These are phyloP conservation scores for Emericellopsis terricola DNA, from an alignment of 495 filamentous ascomycete genomes.

Conservation along the genomic window DNA sequence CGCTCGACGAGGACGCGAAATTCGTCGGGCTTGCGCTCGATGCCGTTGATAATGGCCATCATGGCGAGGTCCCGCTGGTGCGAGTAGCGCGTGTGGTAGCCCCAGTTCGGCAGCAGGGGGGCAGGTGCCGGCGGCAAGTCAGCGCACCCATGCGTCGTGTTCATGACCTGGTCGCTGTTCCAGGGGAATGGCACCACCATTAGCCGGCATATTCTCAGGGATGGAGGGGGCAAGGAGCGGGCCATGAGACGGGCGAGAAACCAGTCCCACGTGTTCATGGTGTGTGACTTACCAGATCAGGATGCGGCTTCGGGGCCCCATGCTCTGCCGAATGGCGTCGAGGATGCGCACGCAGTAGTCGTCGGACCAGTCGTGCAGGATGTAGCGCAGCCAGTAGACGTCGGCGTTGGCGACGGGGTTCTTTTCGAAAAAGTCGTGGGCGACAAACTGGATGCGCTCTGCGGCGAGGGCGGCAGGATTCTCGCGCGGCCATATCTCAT, in stretches of 20 bases:
- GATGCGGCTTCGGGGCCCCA: slow-evolving; percentile 13
- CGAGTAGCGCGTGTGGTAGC: slow-evolving; percentile 12
- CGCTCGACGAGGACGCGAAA: slow-evolving; percentile 10
- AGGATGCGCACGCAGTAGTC: slow-evolving; percentile 22
- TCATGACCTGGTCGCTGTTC: slow-evolving; percentile 19
- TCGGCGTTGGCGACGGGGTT: slow-evolving; percentile 21
- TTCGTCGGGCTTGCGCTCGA: slow-evolving; percentile 17
- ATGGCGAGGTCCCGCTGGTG: slow-evolving; percentile 18
- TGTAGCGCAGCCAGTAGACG: slow-evolving; percentile 22
- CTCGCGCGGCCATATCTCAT: slow-evolving; percentile 10
- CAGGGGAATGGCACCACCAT: not conserved
- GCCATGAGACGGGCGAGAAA: no score
- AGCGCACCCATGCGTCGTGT: slow-evolving; percentile 13
- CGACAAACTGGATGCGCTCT: slow-evolving; percentile 14
- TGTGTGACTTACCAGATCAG: slow-evolving; percentile 12
- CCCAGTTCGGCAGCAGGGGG: slow-evolving; percentile 19
- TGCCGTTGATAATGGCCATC: slow-evolving; percentile 20
- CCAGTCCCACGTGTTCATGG: no score
- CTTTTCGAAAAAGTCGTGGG: slow-evolving; percentile 21
- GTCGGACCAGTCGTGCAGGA: slow-evolving; percentile 26
- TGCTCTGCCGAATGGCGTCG: slow-evolving; percentile 7
- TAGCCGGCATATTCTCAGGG: not conserved
- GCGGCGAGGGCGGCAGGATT: slow-evolving; percentile 9
- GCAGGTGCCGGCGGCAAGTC: slow-evolving; percentile 12
- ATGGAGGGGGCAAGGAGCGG: no score